Conservation (phyloP, 305 asterid species). For the Fraxinus albicans region DNA sequence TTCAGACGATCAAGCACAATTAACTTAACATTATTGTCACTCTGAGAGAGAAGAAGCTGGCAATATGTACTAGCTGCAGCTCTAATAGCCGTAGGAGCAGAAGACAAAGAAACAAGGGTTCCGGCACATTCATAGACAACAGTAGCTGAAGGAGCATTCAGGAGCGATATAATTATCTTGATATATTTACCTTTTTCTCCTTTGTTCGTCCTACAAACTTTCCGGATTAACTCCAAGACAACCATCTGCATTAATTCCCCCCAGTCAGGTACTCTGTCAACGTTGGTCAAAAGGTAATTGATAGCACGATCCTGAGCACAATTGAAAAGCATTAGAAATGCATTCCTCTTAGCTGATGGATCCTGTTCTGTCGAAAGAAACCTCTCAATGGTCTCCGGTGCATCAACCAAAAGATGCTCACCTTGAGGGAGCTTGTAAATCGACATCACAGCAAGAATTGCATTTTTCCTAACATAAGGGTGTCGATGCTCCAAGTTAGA, state of each 20-base stretch:
- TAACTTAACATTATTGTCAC: conserved; percentile 91
- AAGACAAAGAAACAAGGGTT: conserved; percentile 87
- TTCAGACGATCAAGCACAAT: conserved; percentile 87
- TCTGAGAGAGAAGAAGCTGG: conserved; percentile 95
- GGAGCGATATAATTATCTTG: conserved; percentile 47
- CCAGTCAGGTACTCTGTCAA: conserved; percentile 52
- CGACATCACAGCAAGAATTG: conserved; percentile 92
- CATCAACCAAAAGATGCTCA: conserved; percentile 88
- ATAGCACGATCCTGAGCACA: conserved; percentile 56
- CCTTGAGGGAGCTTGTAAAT: conserved; percentile 90
- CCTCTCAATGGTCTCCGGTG: conserved; percentile 90
- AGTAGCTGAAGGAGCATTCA: conserved; percentile 70
- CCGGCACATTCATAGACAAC: conserved; percentile 97
- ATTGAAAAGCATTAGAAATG: conserved; percentile 62
- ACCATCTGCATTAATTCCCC: conserved; percentile 55
- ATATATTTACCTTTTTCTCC: conserved; percentile 58
- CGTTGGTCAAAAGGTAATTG: conserved; percentile 46
- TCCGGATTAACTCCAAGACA: conserved; percentile 48
- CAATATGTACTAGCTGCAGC: conserved; percentile 96
- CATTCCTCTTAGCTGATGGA: conserved; percentile 84
- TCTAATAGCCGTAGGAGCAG: conserved; percentile 94
- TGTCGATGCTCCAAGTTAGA: conserved; percentile 88
- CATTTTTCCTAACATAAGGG: conserved; percentile 80
- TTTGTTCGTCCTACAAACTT: conserved; percentile 54
- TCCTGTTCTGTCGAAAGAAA: conserved; percentile 82